A percentile compares a stretch with the other conserved stretches of the same genome.
These are phyloP conservation scores for Posidonia oceanica DNA, from an alignment of 116 monocot species.

Conservation along the genomic window DNA sequence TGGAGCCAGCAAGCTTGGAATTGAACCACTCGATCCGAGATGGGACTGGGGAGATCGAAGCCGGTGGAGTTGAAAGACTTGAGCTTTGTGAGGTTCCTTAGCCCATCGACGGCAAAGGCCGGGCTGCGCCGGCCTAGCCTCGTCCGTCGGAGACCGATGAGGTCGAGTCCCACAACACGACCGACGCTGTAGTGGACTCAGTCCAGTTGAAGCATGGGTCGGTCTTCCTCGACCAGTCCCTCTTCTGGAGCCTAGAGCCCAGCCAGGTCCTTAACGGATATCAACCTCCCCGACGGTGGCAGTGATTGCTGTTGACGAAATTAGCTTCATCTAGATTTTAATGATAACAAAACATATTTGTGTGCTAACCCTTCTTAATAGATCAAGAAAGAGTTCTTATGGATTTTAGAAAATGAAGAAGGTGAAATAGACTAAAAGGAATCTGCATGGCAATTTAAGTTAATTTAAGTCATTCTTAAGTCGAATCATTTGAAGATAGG, in stretches of 20 bases:
- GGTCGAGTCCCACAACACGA: conserved; percentile 40
- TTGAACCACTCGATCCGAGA: conserved; percentile 74
- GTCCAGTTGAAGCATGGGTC: conserved; percentile 69
- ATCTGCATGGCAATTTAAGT: too few relatives aligned
- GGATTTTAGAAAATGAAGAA: too few relatives aligned
- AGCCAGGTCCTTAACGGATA: too few relatives aligned
- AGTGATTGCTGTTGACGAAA: too few relatives aligned
- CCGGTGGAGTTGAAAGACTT: conserved; percentile 47
- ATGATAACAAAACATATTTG: too few relatives aligned
- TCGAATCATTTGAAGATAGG: too few relatives aligned
- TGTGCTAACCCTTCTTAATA: too few relatives aligned
- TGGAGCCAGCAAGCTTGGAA: conserved; percentile 13
- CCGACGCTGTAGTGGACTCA: conserved; percentile 51
- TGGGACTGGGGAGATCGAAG: conserved; percentile 71
- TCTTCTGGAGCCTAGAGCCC: conserved; percentile 2
- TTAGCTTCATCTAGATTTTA: too few relatives aligned
- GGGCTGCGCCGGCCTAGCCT: conserved; percentile 40
- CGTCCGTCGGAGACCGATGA: conserved; percentile 62
- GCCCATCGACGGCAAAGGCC: conserved; percentile 61
- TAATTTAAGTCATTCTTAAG: too few relatives aligned
- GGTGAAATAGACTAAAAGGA: too few relatives aligned
- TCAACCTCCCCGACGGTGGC: too few relatives aligned
- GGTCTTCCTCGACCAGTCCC: background rate
- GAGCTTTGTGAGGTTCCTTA: conserved; percentile 56
- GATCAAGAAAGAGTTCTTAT: too few relatives aligned